phyloP scores from a whole-genome alignment of 352 stramenopile genomes.

The Globisporangium ultimum region DNA sequence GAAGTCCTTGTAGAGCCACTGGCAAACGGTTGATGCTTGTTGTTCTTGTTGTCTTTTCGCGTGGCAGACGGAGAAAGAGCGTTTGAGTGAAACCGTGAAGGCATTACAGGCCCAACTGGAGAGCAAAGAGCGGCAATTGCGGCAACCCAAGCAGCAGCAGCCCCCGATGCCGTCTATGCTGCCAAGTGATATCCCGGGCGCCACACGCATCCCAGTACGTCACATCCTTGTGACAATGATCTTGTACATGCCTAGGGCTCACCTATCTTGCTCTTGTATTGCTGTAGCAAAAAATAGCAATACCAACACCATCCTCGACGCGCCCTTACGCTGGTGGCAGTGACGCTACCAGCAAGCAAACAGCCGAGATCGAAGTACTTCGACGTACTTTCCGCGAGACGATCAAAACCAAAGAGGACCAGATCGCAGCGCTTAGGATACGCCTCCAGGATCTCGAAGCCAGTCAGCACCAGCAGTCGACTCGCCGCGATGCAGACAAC shows the following conservation, averaged over 20 bases:
- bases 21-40: neutral
- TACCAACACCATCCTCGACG: slow-evolving; percentile 17
- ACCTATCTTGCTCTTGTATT: neutral
- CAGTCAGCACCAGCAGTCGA: slow-evolving; percentile 2
- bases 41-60: neutral
- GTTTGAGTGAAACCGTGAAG: slow-evolving; percentile 48
- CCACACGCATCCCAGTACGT: slow-evolving; percentile 36
- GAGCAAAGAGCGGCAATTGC: slow-evolving; percentile 52
- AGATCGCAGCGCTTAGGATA: slow-evolving; percentile 43
- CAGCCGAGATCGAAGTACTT: slow-evolving; percentile 32
- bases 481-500: neutral
- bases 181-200: neutral
- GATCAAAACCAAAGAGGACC: slow-evolving; percentile 58
- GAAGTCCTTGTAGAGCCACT: no score
- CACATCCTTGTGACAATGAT: neutral
- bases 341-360: no score
- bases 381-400: slow-evolving; percentile 45
- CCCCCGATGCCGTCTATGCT: neutral
- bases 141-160: slow-evolving; percentile 10
- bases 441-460: slow-evolving; percentile 25
- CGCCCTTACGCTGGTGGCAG: slow-evolving; percentile 21
- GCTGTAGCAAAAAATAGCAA: slow-evolving; percentile 23
- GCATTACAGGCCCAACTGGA: slow-evolving; percentile 53
- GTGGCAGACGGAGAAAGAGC: slow-evolving; percentile 69
- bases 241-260: neutral